phyloP scores from a whole-genome alignment of 768 basidiomycete species.

The Suillus subaureus region DNA sequence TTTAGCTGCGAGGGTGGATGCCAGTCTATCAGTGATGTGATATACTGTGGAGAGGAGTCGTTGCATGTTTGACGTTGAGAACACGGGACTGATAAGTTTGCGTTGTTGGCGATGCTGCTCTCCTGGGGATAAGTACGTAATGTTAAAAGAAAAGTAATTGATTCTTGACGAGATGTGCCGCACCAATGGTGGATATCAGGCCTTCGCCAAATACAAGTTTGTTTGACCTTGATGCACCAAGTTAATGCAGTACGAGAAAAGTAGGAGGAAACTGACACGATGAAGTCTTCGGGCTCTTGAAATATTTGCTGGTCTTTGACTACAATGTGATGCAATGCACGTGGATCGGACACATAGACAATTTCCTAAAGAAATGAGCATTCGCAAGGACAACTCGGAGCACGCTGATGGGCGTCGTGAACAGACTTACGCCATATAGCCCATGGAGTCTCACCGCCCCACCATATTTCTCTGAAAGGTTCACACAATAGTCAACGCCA shows the following conservation, averaged over 20 bases:
- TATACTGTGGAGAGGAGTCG: conserved; percentile 30
- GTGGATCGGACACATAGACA: conserved; percentile 52
- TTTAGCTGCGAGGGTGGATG: conserved; percentile 18
- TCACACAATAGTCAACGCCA: conserved; percentile 41
- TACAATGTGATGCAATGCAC: conserved; percentile 48
- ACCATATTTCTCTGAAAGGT: conserved; percentile 34
- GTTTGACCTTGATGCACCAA: not conserved
- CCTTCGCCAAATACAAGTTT: too few species aligned
- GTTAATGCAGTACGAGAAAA: not conserved
- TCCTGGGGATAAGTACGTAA: conserved; percentile 25
- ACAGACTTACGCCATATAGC: conserved; percentile 47
- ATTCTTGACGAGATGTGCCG: not conserved
- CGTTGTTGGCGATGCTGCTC: conserved; percentile 44
- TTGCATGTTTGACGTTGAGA: conserved; percentile 43
- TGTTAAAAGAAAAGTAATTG: conserved; percentile 2
- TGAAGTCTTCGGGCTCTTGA: conserved; percentile 48
- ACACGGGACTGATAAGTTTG: conserved; percentile 47
- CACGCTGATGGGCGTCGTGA: not conserved
- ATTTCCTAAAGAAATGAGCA: conserved; percentile 28
- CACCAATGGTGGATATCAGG: not conserved
- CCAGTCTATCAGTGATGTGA: conserved; percentile 32
- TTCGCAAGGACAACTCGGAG: conserved; percentile 3
- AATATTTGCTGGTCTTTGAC: conserved; percentile 51
- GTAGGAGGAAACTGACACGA: conserved; percentile 38
- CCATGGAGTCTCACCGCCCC: conserved; percentile 48